Evolutionary conservation across 164 flowering plant genomes (phyloP).

Genomic region (Nymphaea colorata): DNA sequence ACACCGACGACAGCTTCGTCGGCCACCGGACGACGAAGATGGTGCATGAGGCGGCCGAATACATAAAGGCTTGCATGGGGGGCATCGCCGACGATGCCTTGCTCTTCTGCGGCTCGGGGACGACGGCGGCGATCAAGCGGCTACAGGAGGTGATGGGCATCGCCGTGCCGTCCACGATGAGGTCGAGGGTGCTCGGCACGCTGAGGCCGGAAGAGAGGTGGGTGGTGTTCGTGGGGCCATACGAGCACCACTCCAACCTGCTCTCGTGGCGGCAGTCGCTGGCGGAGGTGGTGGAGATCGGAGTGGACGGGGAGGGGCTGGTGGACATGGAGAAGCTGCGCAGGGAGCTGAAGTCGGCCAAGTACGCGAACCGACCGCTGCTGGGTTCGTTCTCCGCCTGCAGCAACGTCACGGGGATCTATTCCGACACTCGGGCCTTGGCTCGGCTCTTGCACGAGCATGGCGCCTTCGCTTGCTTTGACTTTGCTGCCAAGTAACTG

Average conservation of each 20-base stretch:
- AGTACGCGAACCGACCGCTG: conserved; percentile 34
- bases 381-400: conserved; percentile 85
- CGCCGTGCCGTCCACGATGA: conserved; percentile 16
- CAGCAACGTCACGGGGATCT: conserved; percentile 68
- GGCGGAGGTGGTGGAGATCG: conserved; percentile 28
- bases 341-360: conserved; percentile 18
- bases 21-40: conserved; percentile 15
- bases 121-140: conserved; percentile 20
- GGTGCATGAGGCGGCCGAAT: conserved; percentile 13
- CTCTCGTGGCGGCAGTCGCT: conserved; percentile 21
- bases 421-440: conserved; percentile 35
- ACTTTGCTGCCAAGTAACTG: conserved; percentile 27
- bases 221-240: conserved; percentile 30
- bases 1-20: conserved; percentile 16
- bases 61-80: conserved; percentile 20
- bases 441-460: conserved; percentile 48
- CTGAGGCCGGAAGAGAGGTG: conserved; percentile 14
- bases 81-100: conserved; percentile 11
- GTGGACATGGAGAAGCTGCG: conserved; percentile 39
- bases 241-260: conserved; percentile 33
- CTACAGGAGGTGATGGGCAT: conserved; percentile 22
- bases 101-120: conserved; percentile 18
- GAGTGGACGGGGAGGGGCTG: conserved; percentile 29
- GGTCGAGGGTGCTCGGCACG: conserved; percentile 2
- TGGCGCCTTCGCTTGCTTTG: conserved; percentile 76